Conservation (phyloP, 2,329 filamentous ascomycete species). For the Fusarium sp. region DNA sequence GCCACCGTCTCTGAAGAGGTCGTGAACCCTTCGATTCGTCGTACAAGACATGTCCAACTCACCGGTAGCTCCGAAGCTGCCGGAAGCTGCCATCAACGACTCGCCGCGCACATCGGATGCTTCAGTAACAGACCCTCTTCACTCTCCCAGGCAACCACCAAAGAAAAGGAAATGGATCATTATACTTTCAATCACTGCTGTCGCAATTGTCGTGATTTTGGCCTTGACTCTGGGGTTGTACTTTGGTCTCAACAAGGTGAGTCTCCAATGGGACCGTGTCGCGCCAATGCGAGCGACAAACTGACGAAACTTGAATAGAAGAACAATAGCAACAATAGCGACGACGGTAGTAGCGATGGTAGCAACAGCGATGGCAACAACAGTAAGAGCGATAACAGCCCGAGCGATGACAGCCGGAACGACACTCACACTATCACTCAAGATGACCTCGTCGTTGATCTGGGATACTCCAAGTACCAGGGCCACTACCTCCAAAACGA, state of each 20-base stretch:
- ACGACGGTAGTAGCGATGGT: no score
- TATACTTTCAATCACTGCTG: constrained; percentile 10
- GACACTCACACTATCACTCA: background rate
- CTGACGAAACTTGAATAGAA: constrained; percentile 25
- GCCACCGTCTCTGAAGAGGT: constrained; percentile 6
- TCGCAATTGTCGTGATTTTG: constrained; percentile 28
- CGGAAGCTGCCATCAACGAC: constrained; percentile 19
- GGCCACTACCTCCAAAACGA: constrained; percentile 56
- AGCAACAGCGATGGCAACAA: no score
- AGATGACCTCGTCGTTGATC: constrained; percentile 51
- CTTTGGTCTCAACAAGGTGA: constrained; percentile 43
- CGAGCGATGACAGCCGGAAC: background rate
- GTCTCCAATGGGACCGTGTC: background rate
- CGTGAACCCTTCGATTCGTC: background rate
- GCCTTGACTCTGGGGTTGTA: constrained; percentile 40
- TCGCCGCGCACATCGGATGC: constrained; percentile 17
- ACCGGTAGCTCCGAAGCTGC: constrained; percentile 16
- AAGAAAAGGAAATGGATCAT: constrained; percentile 32
- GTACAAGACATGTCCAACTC: constrained; percentile 15
- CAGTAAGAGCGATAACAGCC: no score
- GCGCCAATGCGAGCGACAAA: background rate
- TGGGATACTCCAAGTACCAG: constrained; percentile 63
- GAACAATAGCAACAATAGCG: background rate
- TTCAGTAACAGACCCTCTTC: background rate
- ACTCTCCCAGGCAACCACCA: constrained; percentile 13